Evolutionary conservation across 1,284 basidiomycete genomes (phyloP).

Genomic region (Golubevia sp.): DNA sequence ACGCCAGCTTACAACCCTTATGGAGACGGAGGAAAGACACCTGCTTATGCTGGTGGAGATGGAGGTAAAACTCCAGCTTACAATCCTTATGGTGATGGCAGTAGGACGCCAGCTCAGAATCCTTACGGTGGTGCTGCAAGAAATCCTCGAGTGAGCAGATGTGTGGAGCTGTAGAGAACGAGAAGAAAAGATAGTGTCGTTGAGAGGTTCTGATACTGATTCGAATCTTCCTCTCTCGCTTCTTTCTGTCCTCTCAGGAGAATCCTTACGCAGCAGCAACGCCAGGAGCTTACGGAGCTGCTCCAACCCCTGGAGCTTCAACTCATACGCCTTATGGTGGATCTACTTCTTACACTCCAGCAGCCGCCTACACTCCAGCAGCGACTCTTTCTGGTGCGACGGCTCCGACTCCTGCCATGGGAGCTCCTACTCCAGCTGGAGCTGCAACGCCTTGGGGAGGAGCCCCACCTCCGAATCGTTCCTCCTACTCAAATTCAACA

Average conservation of each 20-base stretch:
- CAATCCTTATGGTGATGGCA: neutral
- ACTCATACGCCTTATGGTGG: neutral
- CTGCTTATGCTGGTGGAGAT: conserved; percentile 13
- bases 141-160: neutral
- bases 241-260: neutral
- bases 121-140: neutral
- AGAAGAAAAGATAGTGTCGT: neutral
- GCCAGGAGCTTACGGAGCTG: neutral
- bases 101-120: neutral
- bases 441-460: neutral
- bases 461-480: neutral
- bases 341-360: neutral
- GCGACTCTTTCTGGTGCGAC: neutral
- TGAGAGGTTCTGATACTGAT: neutral
- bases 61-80: conserved; percentile 14
- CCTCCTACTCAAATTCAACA: neutral
- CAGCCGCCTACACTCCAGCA: neutral
- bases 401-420: neutral
- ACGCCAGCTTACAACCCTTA: conserved; percentile 49
- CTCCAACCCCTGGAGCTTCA: neutral
- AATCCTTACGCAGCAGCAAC: neutral
- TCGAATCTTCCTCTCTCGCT: neutral
- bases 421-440: neutral
- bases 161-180: neutral
- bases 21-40: conserved; percentile 29